phyloP scores from a whole-genome alignment of 192 early-diverging fungal genomes.

The Backusella parvicylindrica region DNA sequence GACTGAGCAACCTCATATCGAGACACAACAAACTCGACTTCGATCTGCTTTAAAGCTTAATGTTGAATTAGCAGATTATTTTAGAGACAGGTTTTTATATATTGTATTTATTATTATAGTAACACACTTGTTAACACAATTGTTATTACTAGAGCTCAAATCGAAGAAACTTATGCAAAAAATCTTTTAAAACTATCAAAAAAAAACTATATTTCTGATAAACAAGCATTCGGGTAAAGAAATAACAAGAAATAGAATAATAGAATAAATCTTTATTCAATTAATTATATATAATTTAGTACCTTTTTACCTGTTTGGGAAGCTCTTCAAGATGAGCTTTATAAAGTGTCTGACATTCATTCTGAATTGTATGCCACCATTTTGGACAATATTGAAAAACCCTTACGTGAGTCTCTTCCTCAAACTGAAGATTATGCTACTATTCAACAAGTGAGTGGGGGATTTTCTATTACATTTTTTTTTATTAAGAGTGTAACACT shows the following conservation, averaged over 20 bases:
- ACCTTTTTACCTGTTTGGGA: conserved; percentile 27
- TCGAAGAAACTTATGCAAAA: conserved; percentile 51
- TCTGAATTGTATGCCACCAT: conserved; percentile 31
- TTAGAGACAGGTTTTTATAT: conserved; percentile 46
- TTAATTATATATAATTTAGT: not conserved
- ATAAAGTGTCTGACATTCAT: conserved; percentile 28
- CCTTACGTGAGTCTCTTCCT: conserved; percentile 20
- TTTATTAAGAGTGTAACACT: not conserved
- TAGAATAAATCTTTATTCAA: no score
- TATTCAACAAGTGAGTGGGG: conserved; percentile 25
- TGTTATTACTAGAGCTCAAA: conserved; percentile 33
- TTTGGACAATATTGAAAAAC: conserved; percentile 37
- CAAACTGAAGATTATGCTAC: conserved; percentile 11
- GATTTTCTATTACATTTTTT: not conserved
- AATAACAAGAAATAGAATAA: not conserved
- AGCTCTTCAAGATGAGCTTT: conserved; percentile 29
- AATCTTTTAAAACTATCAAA: conserved; percentile 43
- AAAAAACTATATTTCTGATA: conserved; percentile 41
- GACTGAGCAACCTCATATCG: conserved; percentile 45
- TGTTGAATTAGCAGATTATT: conserved; percentile 53
- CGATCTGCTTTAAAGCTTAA: conserved; percentile 39
- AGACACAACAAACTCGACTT: conserved; percentile 45
- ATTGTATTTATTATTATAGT: not conserved
- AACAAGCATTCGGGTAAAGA: conserved; percentile 40
- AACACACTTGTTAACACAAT: not conserved